Conservation (phyloP, 805 yeast species). For the Cyberlindnera sargentensis region DNA sequence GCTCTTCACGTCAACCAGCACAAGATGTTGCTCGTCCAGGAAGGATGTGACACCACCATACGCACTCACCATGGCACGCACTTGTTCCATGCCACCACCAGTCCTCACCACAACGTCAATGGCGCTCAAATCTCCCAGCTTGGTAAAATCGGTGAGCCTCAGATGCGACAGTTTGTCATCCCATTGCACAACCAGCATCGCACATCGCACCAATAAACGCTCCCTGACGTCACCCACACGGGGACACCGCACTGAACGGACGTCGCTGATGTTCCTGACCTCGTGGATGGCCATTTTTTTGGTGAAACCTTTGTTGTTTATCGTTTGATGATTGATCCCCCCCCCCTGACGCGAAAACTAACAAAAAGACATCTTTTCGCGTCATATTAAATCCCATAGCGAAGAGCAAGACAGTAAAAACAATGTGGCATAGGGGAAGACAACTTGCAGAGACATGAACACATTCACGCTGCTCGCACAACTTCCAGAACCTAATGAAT, state of each 20-base stretch:
- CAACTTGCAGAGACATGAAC: no score
- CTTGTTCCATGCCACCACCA: background rate
- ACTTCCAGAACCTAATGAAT: background rate
- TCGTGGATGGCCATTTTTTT: background rate
- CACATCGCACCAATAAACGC: background rate
- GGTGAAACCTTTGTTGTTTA: no score
- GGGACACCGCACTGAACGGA: background rate
- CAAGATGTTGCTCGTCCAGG: background rate
- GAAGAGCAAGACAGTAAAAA: no score
- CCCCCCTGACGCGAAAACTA: no score
- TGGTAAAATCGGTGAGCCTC: slow-evolving; percentile 9
- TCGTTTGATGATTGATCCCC: no score
- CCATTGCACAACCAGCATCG: slow-evolving; percentile 1
- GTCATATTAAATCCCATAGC: no score
- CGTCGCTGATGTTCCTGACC: slow-evolving; percentile 3
- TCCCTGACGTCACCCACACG: no score
- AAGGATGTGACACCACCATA: background rate
- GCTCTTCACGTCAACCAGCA: background rate
- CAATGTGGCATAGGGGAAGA: no score
- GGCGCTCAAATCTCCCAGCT: background rate
- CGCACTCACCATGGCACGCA: background rate
- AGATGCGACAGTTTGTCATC: background rate
- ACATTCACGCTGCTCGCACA: background rate
- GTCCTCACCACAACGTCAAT: background rate
- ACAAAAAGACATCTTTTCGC: no score